Evolutionary conservation across 2,329 filamentous ascomycete species (phyloP), one percentile per base, ranked within the genome.

Genomic region (Trichophaea hybrida): DNA sequence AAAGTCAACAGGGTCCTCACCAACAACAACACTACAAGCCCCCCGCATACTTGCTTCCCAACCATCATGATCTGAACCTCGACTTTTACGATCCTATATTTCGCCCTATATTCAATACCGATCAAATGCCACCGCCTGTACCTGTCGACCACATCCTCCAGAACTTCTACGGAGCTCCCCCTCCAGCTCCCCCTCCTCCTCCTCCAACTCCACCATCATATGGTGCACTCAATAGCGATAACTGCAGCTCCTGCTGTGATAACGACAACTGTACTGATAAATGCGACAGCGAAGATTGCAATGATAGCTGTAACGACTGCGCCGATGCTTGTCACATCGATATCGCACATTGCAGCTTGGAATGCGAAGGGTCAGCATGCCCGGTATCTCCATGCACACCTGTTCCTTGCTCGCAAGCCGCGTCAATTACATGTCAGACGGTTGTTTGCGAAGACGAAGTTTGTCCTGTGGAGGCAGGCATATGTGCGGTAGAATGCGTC

Each of bases 381-480:
- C 57, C 49, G 17, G 57, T 31, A n/a, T 55, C 58, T 3, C 63
- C 54, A 13, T 58, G 61, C 34, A 37, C 55, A 3, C 48, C 48
- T 24, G 48, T 32, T 6, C 4, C n/a, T 12, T 50, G 50, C n/a
- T 58, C 59, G 32, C 59, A 55, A 49, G 61, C 57, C 34, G 52
- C 59, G 6, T 55, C 57, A 24, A 55, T 51, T 13, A 59, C 59
- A 13, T 53, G 61, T 6, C 55, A 63, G 46, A 58, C 60, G 13
- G 62, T 61, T 49, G 50, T 61, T 46, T 65, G 63, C 57, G 58
- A 63, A 37, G 62, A 63, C 24, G 59, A 63, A 52, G 59, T 57
- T 12, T 62, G 62, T 53, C 55, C 58, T 40, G 58, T 59, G 55
- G 53, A 56, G n/a, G 54, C 59, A 33, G 56, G 52, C 32, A 44